Conservation (phyloP, 164 flowering plant species). For the Tetrastigma voinierianum region DNA sequence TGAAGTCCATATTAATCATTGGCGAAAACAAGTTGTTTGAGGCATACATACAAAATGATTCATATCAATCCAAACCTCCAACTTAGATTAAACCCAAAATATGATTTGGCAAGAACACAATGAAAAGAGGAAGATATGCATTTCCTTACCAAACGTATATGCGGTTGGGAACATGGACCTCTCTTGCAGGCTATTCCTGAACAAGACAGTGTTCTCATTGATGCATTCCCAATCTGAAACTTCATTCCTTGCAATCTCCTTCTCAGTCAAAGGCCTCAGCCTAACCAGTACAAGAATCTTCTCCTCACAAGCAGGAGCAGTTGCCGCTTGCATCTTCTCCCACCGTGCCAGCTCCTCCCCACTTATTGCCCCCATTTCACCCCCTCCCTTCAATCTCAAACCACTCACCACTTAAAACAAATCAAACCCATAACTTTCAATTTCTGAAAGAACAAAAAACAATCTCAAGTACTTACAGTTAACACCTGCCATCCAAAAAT, state of each 20-base stretch:
- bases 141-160: conserved; percentile 72
- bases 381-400: conserved; percentile 9
- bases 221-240: conserved; percentile 99
- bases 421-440: conserved; percentile 17
- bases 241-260: conserved; percentile 68
- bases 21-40: background rate
- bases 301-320: conserved; percentile 49
- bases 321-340: conserved; percentile 55
- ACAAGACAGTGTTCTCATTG: conserved; percentile 78
- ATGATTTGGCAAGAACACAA: background rate
- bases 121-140: background rate
- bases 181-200: conserved; percentile 83
- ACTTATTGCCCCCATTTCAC: conserved; percentile 69
- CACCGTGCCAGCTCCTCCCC: conserved; percentile 61
- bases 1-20: background rate
- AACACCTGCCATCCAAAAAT: conserved; percentile 12
- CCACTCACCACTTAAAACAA: conserved; percentile 11
- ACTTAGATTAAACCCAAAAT: background rate
- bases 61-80: too few relatives aligned
- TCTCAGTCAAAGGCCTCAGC: conserved; percentile 92
- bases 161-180: conserved; percentile 84
- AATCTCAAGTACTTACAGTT: conserved; percentile 15
- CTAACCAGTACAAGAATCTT: conserved; percentile 91
- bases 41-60: background rate
- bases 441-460: conserved; percentile 6